A percentile compares a stretch with the other conserved stretches of the same genome.
phyloP scores from a whole-genome alignment of 768 basidiomycete genomes.

The Phanerodontia chrysosporium region DNA sequence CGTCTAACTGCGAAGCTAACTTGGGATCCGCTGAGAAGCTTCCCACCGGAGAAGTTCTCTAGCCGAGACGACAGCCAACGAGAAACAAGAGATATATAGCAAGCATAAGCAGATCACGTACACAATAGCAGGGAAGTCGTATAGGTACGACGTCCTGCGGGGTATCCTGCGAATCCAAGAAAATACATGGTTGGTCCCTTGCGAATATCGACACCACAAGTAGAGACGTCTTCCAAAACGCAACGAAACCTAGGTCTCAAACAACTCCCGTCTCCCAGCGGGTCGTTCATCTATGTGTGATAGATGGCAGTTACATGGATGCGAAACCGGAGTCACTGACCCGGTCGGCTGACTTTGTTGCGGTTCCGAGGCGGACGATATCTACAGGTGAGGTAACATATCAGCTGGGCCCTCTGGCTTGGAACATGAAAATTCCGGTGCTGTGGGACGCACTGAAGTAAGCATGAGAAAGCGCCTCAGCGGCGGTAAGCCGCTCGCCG shows the following conservation, averaged over 20 bases:
- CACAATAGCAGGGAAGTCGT: neutral
- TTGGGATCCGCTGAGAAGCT: neutral
- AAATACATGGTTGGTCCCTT: neutral
- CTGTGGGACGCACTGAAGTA: constrained; percentile 68
- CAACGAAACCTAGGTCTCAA: neutral
- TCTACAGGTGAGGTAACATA: constrained; percentile 12
- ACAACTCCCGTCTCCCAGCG: constrained; percentile 1
- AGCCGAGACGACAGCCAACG: neutral
- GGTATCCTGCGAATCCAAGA: neutral
- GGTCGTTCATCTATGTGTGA: neutral
- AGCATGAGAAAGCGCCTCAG: constrained; percentile 84
- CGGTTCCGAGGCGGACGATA: constrained; percentile 25
- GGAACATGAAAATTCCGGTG: neutral
- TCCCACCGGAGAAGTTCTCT: neutral
- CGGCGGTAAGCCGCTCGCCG: constrained; percentile 90
- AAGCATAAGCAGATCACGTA: neutral
- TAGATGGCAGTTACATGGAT: constrained; percentile 14
- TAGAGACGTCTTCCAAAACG: neutral
- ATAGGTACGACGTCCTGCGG: neutral
- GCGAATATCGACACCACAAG: neutral
- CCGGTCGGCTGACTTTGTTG: constrained; percentile 25
- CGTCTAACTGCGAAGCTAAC: neutral
- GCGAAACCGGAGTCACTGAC: constrained; percentile 30
- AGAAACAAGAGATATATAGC: neutral
- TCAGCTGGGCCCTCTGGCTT: neutral